Percentiles rank a stretch among this genome's conserved stretches.
phyloP scores from a whole-genome alignment of 495 filamentous ascomycete species.

The Lepidopterella palustris region DNA sequence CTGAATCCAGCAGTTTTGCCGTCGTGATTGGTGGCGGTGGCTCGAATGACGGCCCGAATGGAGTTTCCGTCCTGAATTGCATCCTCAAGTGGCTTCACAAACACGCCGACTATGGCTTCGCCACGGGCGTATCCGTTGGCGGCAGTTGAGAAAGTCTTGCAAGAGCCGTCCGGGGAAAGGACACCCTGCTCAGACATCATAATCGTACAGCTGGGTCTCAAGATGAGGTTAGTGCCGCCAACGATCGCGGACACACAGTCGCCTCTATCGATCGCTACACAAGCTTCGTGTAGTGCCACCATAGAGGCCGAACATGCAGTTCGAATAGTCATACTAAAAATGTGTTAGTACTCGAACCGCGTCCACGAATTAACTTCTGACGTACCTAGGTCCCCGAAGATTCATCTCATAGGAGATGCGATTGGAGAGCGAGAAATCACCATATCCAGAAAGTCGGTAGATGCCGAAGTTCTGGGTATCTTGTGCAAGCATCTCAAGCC shows the following conservation, averaged over 20 bases:
- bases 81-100: conserved; percentile 36
- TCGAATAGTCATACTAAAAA: not conserved
- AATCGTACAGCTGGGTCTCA: not conserved
- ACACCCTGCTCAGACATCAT: conserved; percentile 34
- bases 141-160: conserved; percentile 3
- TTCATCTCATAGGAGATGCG: conserved; percentile 19
- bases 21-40: conserved; percentile 34
- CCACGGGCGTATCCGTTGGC: conserved; percentile 10
- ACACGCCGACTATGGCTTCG: conserved; percentile 33
- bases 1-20: not conserved
- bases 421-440: conserved; percentile 11
- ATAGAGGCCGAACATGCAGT: conserved; percentile 13
- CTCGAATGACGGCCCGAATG: conserved; percentile 38
- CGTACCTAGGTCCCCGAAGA: conserved; percentile 7
- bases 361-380: not conserved
- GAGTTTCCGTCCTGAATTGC: conserved; percentile 37
- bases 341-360: not conserved
- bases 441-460: conserved; percentile 5
- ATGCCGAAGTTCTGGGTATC: conserved; percentile 4
- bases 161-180: not conserved
- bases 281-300: not conserved
- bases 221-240: conserved; percentile 38
- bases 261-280: not conserved
- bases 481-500: not conserved
- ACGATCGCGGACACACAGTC: not conserved